Evolutionary conservation across 768 basidiomycete genomes (phyloP).

Genomic region (Russula griseocarnosa): DNA sequence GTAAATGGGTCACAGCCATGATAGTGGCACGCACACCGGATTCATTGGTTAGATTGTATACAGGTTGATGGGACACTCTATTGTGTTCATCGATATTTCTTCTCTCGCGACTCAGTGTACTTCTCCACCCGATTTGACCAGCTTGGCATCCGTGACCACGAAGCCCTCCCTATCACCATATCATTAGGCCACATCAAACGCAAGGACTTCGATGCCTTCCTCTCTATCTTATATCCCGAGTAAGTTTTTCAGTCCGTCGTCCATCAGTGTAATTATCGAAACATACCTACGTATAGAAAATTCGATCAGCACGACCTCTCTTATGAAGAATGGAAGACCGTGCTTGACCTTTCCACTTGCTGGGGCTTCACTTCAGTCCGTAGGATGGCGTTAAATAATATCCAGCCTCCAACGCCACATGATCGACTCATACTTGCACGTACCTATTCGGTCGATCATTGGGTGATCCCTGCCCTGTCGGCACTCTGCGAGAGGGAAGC

Average conservation of each 20-base stretch:
- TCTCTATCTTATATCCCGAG: slow-evolving; percentile 20
- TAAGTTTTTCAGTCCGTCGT: neutral
- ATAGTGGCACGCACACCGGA: neutral
- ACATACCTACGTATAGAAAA: neutral
- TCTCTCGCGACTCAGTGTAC: slow-evolving; percentile 18
- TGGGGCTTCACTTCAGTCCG: slow-evolving; percentile 34
- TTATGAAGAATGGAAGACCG: slow-evolving; percentile 31
- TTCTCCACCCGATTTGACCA: slow-evolving; percentile 15
- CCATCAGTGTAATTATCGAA: neutral
- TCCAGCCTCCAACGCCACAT: slow-evolving; percentile 2
- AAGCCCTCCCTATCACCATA: slow-evolving; percentile 6
- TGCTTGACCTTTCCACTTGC: slow-evolving; percentile 31
- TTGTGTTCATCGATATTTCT: slow-evolving; percentile 21
- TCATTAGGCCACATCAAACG: slow-evolving; percentile 11
- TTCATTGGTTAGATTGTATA: neutral
- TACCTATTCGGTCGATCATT: slow-evolving; percentile 5
- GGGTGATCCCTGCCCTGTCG: slow-evolving; percentile 15
- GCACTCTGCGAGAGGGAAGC: slow-evolving; percentile 11
- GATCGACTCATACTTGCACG: slow-evolving; percentile 19
- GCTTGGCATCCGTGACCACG: slow-evolving; percentile 9
- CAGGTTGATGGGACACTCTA: slow-evolving; percentile 19
- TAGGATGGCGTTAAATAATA: slow-evolving; percentile 4
- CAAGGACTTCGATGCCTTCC: slow-evolving; percentile 21
- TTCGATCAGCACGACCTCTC: slow-evolving; percentile 12
- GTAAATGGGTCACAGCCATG: neutral